These are phyloP conservation scores for Tremella mesenterica DNA, from an alignment of 768 basidiomycete genomes.

Conservation along the genomic window DNA sequence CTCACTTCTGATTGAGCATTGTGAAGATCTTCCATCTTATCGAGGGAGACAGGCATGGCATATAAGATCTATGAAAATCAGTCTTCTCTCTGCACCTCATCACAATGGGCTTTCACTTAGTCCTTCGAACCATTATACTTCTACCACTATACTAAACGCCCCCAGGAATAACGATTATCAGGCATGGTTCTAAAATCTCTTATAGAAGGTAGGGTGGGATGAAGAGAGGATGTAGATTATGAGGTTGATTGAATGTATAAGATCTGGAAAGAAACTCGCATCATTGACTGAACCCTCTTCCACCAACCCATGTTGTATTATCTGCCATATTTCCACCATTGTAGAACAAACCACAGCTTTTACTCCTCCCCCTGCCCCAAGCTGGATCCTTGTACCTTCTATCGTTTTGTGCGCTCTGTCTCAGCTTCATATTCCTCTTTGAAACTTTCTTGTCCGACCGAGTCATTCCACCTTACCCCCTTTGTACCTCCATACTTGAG, in stretches of 20 bases:
- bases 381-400: conserved; percentile 65
- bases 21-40: conserved; percentile 65
- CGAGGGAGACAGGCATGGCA: conserved; percentile 60
- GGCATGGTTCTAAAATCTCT: not conserved
- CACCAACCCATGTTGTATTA: conserved; percentile 60
- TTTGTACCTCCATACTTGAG: too few species aligned
- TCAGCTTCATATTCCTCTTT: too few species aligned
- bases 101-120: not conserved
- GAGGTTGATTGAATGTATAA: not conserved
- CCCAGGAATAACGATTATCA: not conserved
- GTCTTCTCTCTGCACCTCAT: not conserved
- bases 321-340: conserved; percentile 69
- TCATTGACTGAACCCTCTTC: conserved; percentile 67
- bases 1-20: conserved; percentile 54
- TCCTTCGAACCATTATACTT: too few species aligned
- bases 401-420: conserved; percentile 54
- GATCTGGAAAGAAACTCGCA: conserved; percentile 51
- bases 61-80: conserved; percentile 78
- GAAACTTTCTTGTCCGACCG: not conserved
- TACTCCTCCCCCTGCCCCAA: conserved; percentile 52
- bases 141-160: too few species aligned
- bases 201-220: too few species aligned
- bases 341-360: conserved; percentile 70
- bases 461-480: not conserved
- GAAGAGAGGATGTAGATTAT: too few species aligned